phyloP scores from a whole-genome alignment of 2,329 filamentous ascomycete genomes.

The Colletotrichum spaethianum region DNA sequence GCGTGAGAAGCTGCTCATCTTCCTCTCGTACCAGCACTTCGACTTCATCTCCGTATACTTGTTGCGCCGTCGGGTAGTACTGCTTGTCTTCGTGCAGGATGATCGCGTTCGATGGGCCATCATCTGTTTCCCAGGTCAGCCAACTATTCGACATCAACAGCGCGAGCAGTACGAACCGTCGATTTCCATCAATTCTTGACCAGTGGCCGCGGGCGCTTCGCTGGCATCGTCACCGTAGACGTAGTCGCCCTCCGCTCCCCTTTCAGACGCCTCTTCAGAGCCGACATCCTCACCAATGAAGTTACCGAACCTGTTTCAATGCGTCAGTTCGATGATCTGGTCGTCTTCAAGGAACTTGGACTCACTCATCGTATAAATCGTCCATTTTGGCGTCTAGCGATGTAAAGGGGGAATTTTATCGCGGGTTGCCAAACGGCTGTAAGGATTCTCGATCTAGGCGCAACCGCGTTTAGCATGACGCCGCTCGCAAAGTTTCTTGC shows the following conservation, averaged over 20 bases:
- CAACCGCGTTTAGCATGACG: constrained; percentile 38
- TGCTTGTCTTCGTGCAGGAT: constrained; percentile 99
- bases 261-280: constrained; percentile 89
- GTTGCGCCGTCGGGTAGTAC: constrained; percentile 98
- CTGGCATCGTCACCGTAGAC: constrained; percentile 84
- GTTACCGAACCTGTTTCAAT: constrained; percentile 84
- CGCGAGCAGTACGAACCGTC: constrained; percentile 71
- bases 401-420: not conserved
- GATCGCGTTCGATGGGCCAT: constrained; percentile 95
- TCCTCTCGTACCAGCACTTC: constrained; percentile 97
- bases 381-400: constrained; percentile 74
- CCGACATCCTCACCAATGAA: constrained; percentile 93
- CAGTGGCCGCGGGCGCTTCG: constrained; percentile 73
- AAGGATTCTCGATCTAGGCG: constrained; percentile 22
- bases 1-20: constrained; percentile 91
- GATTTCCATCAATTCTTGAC: constrained; percentile 93
- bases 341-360: not conserved
- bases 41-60: constrained; percentile 94
- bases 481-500: constrained; percentile 42
- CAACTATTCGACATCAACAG: not conserved
- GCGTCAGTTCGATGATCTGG: not conserved
- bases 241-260: constrained; percentile 82
- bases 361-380: constrained; percentile 96
- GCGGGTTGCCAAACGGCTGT: constrained; percentile 19
- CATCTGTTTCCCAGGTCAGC: constrained; percentile 47